These are phyloP conservation scores for Aspergillus sp. DNA, from an alignment of 2,329 filamentous ascomycete genomes.

Conservation along the genomic window DNA sequence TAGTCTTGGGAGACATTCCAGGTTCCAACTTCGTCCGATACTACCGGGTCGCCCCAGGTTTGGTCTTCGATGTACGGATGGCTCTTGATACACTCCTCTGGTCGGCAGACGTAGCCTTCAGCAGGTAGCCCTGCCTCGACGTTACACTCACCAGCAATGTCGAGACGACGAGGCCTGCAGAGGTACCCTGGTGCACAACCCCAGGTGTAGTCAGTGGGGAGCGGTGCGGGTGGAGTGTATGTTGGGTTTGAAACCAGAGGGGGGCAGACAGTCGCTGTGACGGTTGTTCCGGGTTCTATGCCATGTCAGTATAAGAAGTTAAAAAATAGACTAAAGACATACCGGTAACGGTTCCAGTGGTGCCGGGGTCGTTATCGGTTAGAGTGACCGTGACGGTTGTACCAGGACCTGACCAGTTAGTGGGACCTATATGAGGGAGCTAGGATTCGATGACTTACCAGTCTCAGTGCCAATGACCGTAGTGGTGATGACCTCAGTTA, in stretches of 20 bases:
- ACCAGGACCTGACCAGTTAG: background rate
- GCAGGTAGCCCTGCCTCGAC: slow-evolving; percentile 39
- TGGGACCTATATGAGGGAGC: background rate
- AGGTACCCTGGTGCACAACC: slow-evolving; percentile 45
- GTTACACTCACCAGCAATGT: slow-evolving; percentile 32
- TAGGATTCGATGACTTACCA: background rate
- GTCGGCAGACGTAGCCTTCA: slow-evolving; percentile 36
- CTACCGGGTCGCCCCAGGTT: slow-evolving; percentile 24
- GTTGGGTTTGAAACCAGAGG: slow-evolving; percentile 30
- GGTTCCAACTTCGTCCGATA: slow-evolving; percentile 16
- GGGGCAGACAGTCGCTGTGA: slow-evolving; percentile 28
- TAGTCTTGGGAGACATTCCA: slow-evolving; percentile 57
- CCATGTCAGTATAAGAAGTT: background rate
- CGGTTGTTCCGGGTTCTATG: slow-evolving; percentile 8
- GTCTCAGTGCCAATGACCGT: slow-evolving; percentile 9
- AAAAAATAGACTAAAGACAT: background rate
- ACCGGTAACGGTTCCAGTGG: background rate
- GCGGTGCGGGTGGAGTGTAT: slow-evolving; percentile 25
- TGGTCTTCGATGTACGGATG: slow-evolving; percentile 28
- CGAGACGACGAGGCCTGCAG: slow-evolving; percentile 34
- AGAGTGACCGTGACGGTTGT: slow-evolving; percentile 6
- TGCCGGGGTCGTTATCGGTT: background rate
- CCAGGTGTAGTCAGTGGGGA: slow-evolving; percentile 32
- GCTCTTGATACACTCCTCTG: slow-evolving; percentile 37
- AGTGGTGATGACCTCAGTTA: slow-evolving; percentile 17